Percentiles rank a stretch among this genome's conserved stretches.
phyloP scores from a whole-genome alignment of 805 yeast genomes.

The Sugiyamaella valdiviana region DNA sequence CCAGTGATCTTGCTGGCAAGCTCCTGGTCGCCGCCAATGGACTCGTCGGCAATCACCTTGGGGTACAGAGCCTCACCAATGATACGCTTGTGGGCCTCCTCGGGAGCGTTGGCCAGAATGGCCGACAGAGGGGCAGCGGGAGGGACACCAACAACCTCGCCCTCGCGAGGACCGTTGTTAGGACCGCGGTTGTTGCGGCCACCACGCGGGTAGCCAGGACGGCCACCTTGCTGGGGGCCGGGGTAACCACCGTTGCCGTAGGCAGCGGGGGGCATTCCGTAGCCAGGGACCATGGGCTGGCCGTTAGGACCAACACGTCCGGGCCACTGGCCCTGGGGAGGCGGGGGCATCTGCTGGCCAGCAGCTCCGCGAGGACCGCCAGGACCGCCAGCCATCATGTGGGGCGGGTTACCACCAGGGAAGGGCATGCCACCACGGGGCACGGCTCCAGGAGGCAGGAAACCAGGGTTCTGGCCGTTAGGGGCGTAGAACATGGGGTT shows the following conservation, averaged over 20 bases:
- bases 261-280: conserved; percentile 71
- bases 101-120: conserved; percentile 61
- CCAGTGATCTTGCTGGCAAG: conserved; percentile 99
- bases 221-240: conserved; percentile 25
- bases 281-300: conserved; percentile 69
- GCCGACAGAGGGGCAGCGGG: conserved; percentile 45
- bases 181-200: conserved; percentile 16
- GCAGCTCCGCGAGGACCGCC: conserved; percentile 29
- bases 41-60: conserved; percentile 78
- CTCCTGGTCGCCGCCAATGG: conserved; percentile 74
- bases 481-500: conserved; percentile 73
- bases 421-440: conserved; percentile 51
- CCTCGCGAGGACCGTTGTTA: conserved; percentile 15
- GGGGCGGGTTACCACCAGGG: conserved; percentile 35
- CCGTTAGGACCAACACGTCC: conserved; percentile 67
- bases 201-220: conserved; percentile 22
- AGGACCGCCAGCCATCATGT: conserved; percentile 24
- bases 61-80: conserved; percentile 97
- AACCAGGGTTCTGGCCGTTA: conserved; percentile 64
- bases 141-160: conserved; percentile 10
- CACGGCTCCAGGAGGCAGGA: conserved; percentile 64
- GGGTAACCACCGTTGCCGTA: conserved; percentile 36
- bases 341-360: conserved; percentile 29
- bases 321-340: conserved; percentile 36
- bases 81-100: conserved; percentile 92